Evolutionary conservation across 208 protist genomes (phyloP).

Genomic region (Leishmania major): DNA sequence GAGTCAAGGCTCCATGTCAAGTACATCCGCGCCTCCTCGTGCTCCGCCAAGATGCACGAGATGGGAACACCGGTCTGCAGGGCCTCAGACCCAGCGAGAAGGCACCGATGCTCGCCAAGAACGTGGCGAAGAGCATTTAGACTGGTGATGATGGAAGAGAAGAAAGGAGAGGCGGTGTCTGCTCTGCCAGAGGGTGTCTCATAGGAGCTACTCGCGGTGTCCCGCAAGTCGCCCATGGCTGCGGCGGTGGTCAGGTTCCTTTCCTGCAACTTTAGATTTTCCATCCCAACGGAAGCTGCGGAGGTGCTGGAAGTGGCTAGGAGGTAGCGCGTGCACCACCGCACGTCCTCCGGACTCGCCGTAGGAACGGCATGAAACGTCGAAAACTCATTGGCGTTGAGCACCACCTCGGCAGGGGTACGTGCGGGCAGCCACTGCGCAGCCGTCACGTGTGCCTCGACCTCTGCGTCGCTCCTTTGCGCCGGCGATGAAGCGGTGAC

Average conservation of each 20-base stretch:
- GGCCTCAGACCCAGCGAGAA: slow-evolving; percentile 42
- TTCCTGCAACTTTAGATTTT: background rate
- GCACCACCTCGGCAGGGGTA: slow-evolving; percentile 12
- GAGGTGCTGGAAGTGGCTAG: background rate
- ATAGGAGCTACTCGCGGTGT: background rate
- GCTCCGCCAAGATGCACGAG: slow-evolving; percentile 21
- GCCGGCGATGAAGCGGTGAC: background rate
- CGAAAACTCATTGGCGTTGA: slow-evolving; percentile 25
- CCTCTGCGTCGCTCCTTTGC: background rate
- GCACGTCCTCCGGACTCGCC: slow-evolving; percentile 15
- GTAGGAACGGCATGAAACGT: slow-evolving; percentile 28
- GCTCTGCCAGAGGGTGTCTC: background rate
- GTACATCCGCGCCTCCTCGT: slow-evolving; percentile 22
- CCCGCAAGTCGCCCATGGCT: background rate
- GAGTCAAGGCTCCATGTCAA: slow-evolving; percentile 9
- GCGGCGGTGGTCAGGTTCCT: background rate
- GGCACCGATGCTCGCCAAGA: slow-evolving; percentile 9
- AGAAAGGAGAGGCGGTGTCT: background rate
- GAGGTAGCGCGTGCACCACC: slow-evolving; percentile 10
- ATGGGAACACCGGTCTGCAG: slow-evolving; percentile 51
- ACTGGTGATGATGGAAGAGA: background rate
- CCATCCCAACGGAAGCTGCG: background rate
- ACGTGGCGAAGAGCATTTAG: slow-evolving; percentile 15
- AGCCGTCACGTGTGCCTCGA: background rate
- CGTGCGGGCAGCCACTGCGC: background rate